Evolutionary conservation across 139 green algal genomes (phyloP).

Genomic region (Chlorella sorokiniana): DNA sequence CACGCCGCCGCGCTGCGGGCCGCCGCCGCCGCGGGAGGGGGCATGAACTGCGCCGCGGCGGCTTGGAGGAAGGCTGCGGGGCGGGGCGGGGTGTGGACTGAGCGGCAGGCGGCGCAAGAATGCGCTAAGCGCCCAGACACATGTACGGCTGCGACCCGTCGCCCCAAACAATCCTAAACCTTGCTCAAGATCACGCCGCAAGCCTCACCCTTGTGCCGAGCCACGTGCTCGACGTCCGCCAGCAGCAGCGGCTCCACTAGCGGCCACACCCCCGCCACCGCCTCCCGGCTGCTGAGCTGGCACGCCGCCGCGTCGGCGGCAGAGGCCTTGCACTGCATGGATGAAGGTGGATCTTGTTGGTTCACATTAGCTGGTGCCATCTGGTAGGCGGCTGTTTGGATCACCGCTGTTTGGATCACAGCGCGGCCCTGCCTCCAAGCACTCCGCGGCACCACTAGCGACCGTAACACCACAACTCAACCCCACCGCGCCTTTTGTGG

Average conservation of each 20-base stretch:
- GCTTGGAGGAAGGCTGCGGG: conserved; percentile 21
- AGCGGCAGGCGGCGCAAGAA: not conserved
- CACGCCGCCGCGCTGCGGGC: not conserved
- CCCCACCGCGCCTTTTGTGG: too few relatives aligned
- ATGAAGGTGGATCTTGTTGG: not conserved
- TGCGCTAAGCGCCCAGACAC: not conserved
- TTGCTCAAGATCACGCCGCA: not conserved
- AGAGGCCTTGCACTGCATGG: not conserved
- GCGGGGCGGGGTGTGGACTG: not conserved
- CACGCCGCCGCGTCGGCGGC: not conserved
- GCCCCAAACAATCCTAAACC: not conserved
- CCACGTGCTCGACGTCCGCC: conserved; percentile 7
- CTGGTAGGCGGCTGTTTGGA: too few relatives aligned
- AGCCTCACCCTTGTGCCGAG: conserved; percentile 5
- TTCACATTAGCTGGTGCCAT: not conserved
- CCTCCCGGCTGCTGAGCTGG: not conserved
- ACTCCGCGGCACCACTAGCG: too few relatives aligned
- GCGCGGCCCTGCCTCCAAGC: too few relatives aligned
- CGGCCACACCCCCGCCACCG: conserved; percentile 14
- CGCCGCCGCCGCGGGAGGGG: not conserved
- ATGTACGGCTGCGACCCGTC: not conserved
- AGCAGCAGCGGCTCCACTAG: conserved; percentile 22
- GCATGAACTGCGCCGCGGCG: not conserved
- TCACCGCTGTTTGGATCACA: too few relatives aligned
- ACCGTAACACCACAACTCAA: too few relatives aligned